Evolutionary conservation across 1,139 yeast genomes (phyloP), one percentile per base, ranked within the genome.

Genomic region (Nakaseomyces nivariensis): DNA sequence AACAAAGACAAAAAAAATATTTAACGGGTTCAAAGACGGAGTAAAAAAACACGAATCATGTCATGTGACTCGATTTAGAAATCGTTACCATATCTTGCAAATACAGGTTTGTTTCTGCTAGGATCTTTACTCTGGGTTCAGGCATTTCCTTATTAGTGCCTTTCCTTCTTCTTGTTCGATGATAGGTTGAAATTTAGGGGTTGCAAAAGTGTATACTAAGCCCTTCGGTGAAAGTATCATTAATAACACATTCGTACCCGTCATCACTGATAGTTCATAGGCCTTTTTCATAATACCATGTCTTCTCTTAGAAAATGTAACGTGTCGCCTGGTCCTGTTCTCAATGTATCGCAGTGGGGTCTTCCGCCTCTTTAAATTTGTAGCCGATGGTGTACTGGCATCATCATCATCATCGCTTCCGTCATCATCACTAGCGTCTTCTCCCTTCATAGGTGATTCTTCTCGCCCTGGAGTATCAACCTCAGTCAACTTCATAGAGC

Each of bases 251-350:
- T 90, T 97, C 42, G 97, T 90, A 48, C 98, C 98, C 9, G 97
- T 90, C 61, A 90, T 77, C 47, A 92, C 97, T 24, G 94, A 82
- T 58, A 90, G 77, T 68, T 90, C 98, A 71, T 90, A 90, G 24
- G 97, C 97, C 73, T 84, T 90, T 72, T 90, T 90, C 97, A 92
- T 90, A 64, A 92, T 89, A 54, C 97, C 97, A 38, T 96, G 96
- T 70, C 89, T 87, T 71, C 97, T 85, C 73, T 90, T 92, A 52
- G 96, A 86, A 63, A 92, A 92, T 13, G 98, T 92, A 58, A 92
- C 92, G 70, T 92, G 98, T 64, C 98, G 85, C 67, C 97, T 81
- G 29, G 96, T 86, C 71, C 89, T 92, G 70, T 92, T 97, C 69
- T 89, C 96, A 62, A 92, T 92, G 66, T 89, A 92, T 72, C 87